These are phyloP conservation scores for Nicotiana attenuata DNA, from an alignment of 257 asterid species.

Conservation along the genomic window DNA sequence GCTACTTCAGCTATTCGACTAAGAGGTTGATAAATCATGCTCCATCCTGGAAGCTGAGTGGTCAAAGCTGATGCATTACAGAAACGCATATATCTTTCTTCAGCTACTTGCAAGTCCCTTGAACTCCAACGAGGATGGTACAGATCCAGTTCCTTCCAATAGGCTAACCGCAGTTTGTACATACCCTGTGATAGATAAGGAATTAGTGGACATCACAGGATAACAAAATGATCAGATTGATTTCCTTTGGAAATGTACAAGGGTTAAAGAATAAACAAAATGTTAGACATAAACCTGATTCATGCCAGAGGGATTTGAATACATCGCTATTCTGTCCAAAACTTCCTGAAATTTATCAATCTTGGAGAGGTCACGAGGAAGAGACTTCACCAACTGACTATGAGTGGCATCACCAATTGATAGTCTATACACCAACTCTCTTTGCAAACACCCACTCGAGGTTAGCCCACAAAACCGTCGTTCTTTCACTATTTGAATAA, in stretches of 20 bases:
- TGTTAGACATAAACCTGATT: slow-evolving; percentile 57
- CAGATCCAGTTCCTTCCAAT: slow-evolving; percentile 94
- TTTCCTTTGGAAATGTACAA: background rate
- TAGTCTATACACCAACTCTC: slow-evolving; percentile 78
- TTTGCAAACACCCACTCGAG: slow-evolving; percentile 64
- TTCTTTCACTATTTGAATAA: slow-evolving; percentile 85
- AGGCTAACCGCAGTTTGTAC: slow-evolving; percentile 62
- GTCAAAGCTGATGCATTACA: slow-evolving; percentile 77
- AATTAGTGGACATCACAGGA: slow-evolving; percentile 9
- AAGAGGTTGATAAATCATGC: slow-evolving; percentile 75
- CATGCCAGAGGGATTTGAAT: slow-evolving; percentile 95
- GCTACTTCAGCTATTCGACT: slow-evolving; percentile 72
- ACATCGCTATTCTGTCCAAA: slow-evolving; percentile 71
- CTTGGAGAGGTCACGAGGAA: slow-evolving; percentile 84
- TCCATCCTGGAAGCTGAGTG: slow-evolving; percentile 87
- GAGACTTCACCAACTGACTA: slow-evolving; percentile 90
- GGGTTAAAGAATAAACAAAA: background rate
- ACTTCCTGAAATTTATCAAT: slow-evolving; percentile 72
- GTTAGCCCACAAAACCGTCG: slow-evolving; percentile 88
- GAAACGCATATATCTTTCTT: slow-evolving; percentile 83
- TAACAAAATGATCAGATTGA: background rate
- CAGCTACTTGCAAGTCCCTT: slow-evolving; percentile 87
- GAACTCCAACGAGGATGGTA: slow-evolving; percentile 97
- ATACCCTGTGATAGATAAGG: slow-evolving; percentile 57
- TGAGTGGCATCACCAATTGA: slow-evolving; percentile 87